Evolutionary conservation across 2,329 filamentous ascomycete species (phyloP), one percentile per base, ranked within the genome.

Genomic region (Scedosporium aurantiacum): DNA sequence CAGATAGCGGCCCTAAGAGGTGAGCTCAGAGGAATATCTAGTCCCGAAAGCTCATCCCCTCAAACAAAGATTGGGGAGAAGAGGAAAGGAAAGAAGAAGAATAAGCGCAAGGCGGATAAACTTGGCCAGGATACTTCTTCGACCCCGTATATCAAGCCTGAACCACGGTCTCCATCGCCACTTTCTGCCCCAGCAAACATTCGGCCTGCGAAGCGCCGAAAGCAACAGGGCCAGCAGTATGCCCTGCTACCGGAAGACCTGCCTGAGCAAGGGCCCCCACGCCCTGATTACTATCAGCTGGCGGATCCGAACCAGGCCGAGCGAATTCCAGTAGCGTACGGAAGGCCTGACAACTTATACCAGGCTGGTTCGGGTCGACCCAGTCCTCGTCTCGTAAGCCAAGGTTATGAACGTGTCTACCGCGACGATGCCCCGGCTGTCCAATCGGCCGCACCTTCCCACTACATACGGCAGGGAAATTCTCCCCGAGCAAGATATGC

Each of bases 121-220:
- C 76, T 76, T 74, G 76, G 72, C 69, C 74, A 71, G 58, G 79
- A 80, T 64, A 68, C 73, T 50, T 76, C 78, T 59, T 72, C 71
- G 43, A 78, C 77, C 40, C 81, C 83, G 8, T 78, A 79, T 64
- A 85, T 88, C 66, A 88, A 88, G 67, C 74, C 79, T 25, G 85
- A 88, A 68, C 85, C 85, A n/a, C 78, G 76, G 57, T 88, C 85
- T 1, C 80, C 82, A 1, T 87, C 84, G 5, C 84, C 83, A 7
- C 71, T 85, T 58, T 74, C 74, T 63, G 78, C 78, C 18, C 78
- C 78, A 21, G 75, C 80, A n/a, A 77, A 79, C 63, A 70, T 77
- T 37, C 78, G 82, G 57, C 80, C 84, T 8, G 75, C 74, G 65
- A 87, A 87, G 69, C 79, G 84, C 58, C 78, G 79, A 67, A 78